These are phyloP conservation scores for Phanerodontia chrysosporium DNA, from an alignment of 768 basidiomycete genomes.

Conservation along the genomic window DNA sequence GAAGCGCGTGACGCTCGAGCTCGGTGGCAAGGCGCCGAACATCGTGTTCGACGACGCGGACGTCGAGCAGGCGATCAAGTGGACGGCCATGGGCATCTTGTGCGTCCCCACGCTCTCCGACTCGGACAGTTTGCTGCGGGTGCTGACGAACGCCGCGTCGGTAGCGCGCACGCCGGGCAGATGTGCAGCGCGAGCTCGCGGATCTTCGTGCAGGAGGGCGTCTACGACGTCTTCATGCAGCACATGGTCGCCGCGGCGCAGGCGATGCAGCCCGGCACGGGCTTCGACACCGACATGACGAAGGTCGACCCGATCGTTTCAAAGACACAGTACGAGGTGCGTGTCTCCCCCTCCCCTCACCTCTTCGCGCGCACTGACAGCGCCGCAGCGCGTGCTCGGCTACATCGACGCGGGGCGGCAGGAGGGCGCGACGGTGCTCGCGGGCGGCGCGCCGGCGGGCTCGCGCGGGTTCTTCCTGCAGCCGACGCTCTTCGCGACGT, in stretches of 20 bases:
- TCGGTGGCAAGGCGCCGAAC: conserved; percentile 72
- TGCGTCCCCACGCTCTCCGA: conserved; percentile 29
- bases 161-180: conserved; percentile 27
- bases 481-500: conserved; percentile 72
- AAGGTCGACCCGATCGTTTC: conserved; percentile 45
- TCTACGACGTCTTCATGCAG: conserved; percentile 55
- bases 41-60: conserved; percentile 74
- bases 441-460: conserved; percentile 61
- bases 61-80: conserved; percentile 66
- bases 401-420: conserved; percentile 75
- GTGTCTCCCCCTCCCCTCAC: neutral
- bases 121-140: neutral
- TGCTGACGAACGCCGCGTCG: no score
- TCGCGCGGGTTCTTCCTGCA: conserved; percentile 63
- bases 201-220: conserved; percentile 50
- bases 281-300: conserved; percentile 33
- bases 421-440: conserved; percentile 56
- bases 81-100: conserved; percentile 73
- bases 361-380: neutral
- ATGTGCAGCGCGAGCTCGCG: conserved; percentile 50
- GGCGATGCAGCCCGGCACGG: conserved; percentile 37
- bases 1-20: conserved; percentile 79
- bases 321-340: conserved; percentile 40
- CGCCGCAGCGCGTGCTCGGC: conserved; percentile 57
- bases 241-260: conserved; percentile 36